These are phyloP conservation scores for Fusarium sp. DNA, from an alignment of 2,329 filamentous ascomycete genomes.

Conservation along the genomic window DNA sequence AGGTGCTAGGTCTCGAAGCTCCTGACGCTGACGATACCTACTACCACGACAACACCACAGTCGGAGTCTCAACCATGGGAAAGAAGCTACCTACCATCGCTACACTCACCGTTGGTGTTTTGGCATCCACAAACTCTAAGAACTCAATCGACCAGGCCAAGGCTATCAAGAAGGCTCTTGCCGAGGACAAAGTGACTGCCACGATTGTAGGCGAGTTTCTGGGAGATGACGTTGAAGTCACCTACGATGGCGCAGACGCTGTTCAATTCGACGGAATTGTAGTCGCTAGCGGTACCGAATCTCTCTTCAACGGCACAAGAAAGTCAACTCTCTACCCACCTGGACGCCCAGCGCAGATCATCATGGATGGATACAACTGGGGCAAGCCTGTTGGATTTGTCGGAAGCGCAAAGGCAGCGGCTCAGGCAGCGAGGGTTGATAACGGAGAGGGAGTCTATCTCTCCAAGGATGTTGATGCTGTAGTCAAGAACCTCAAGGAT, in stretches of 20 bases:
- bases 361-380: conserved; percentile 73
- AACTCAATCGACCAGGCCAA: conserved; percentile 63
- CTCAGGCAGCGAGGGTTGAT: conserved; percentile 60
- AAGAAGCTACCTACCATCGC: conserved; percentile 70
- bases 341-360: conserved; percentile 72
- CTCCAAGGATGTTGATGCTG: conserved; percentile 49
- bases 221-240: conserved; percentile 66
- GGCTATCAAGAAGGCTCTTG: conserved; percentile 63
- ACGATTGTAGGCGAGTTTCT: conserved; percentile 72
- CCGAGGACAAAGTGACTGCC: conserved; percentile 65
- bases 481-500: conserved; percentile 64
- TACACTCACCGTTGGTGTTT: conserved; percentile 72
- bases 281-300: conserved; percentile 65
- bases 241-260: conserved; percentile 75
- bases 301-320: conserved; percentile 60
- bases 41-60: conserved; percentile 77
- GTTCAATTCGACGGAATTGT: conserved; percentile 73
- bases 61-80: conserved; percentile 70
- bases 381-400: conserved; percentile 77
- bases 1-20: conserved; percentile 68
- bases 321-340: conserved; percentile 71
- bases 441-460: conserved; percentile 58
- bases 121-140: conserved; percentile 60
- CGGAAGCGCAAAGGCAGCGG: conserved; percentile 57
- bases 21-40: conserved; percentile 71